Evolutionary conservation across 306 rosid species (phyloP).

Genomic region (Calophaca sinica): DNA sequence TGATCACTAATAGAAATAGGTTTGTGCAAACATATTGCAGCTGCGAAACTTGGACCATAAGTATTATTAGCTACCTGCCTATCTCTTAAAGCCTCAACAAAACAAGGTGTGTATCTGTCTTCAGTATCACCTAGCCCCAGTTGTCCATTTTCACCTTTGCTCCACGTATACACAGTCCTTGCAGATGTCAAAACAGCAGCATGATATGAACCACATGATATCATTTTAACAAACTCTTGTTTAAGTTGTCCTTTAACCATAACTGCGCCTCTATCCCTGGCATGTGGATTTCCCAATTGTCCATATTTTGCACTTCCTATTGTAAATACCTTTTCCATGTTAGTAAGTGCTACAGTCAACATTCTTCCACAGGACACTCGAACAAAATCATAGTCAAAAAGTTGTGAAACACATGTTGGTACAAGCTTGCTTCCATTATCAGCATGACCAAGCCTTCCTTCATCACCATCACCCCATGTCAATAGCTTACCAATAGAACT

Average conservation of each 20-base stretch:
- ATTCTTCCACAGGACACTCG: slow-evolving; percentile 88
- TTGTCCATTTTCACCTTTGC: slow-evolving; percentile 77
- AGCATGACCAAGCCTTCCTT: slow-evolving; percentile 75
- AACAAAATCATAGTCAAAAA: slow-evolving; percentile 76
- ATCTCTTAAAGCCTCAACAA: slow-evolving; percentile 70
- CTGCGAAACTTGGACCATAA: slow-evolving; percentile 78
- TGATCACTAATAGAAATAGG: slow-evolving; percentile 75
- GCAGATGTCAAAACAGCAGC: slow-evolving; percentile 71
- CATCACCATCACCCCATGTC: slow-evolving; percentile 94
- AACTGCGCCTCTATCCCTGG: slow-evolving; percentile 58
- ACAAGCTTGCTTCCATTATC: slow-evolving; percentile 67
- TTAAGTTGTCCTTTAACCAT: slow-evolving; percentile 76
- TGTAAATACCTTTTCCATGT: slow-evolving; percentile 70
- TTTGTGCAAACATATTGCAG: slow-evolving; percentile 82
- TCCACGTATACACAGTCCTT: slow-evolving; percentile 81
- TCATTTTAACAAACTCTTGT: slow-evolving; percentile 73
- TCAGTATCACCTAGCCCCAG: slow-evolving; percentile 76
- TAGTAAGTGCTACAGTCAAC: slow-evolving; percentile 79
- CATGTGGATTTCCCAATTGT: slow-evolving; percentile 76
- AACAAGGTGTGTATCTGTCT: slow-evolving; percentile 67
- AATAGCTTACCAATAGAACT: slow-evolving; percentile 69
- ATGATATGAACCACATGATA: slow-evolving; percentile 77
- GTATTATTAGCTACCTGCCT: slow-evolving; percentile 69
- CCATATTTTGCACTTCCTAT: slow-evolving; percentile 77
- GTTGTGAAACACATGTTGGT: slow-evolving; percentile 78